Evolutionary conservation across 2,329 filamentous ascomycete genomes (phyloP).

Genomic region (Colletotrichum tanaceti): DNA sequence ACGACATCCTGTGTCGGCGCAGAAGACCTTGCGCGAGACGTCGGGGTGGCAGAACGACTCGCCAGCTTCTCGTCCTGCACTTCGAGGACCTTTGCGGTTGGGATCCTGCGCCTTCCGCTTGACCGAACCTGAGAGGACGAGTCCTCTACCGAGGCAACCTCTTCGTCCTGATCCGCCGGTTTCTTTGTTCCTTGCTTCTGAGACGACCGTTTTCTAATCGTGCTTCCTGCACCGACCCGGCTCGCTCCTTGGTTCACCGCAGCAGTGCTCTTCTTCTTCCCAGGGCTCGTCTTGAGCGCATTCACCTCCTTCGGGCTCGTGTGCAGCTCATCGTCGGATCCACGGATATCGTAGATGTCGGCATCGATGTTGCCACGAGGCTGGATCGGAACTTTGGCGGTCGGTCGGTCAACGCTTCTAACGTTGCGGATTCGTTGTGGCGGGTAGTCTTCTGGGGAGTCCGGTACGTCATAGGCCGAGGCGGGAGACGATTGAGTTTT

Average conservation of each 20-base stretch:
- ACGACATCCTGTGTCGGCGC: conserved; percentile 35
- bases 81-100: conserved; percentile 33
- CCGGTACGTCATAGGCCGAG: conserved; percentile 43
- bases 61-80: conserved; percentile 34
- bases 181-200: conserved; percentile 1
- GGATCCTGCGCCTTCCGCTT: conserved; percentile 38
- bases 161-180: background rate
- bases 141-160: conserved; percentile 24
- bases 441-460: conserved; percentile 42
- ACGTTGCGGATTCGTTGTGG: conserved; percentile 34
- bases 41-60: conserved; percentile 29
- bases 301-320: conserved; percentile 9
- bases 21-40: conserved; percentile 11
- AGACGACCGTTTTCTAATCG: background rate
- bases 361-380: conserved; percentile 12
- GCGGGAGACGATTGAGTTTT: conserved; percentile 1
- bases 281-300: conserved; percentile 41
- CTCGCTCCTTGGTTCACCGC: conserved; percentile 12
- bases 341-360: conserved; percentile 43
- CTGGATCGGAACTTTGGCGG: conserved; percentile 31
- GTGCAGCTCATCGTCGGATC: conserved; percentile 43
- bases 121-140: conserved; percentile 31
- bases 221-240: background rate
- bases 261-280: conserved; percentile 31
- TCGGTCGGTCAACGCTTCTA: conserved; percentile 35